phyloP scores from a whole-genome alignment of 208 protist genomes.

The Trypanosomatidae sp. region DNA sequence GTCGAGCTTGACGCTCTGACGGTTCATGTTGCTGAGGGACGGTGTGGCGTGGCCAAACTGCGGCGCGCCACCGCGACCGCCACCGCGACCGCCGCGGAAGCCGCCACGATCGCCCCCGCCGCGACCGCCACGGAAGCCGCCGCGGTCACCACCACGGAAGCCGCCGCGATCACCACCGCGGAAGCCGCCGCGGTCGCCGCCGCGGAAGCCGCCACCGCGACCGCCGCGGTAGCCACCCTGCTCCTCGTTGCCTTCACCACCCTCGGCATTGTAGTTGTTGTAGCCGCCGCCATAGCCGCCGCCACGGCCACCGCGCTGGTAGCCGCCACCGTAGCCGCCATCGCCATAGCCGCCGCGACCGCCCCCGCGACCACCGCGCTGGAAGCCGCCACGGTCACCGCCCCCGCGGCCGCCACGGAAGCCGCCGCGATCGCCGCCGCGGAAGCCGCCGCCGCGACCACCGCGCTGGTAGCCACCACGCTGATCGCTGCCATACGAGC shows the following conservation, averaged over 20 bases:
- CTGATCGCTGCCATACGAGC: slow-evolving; percentile 5
- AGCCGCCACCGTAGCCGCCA: neutral
- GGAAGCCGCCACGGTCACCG: slow-evolving; percentile 1
- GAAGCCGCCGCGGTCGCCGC: slow-evolving; percentile 21
- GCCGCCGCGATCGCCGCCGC: slow-evolving; percentile 3
- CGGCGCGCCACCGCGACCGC: slow-evolving; percentile 26
- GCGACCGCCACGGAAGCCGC: slow-evolving; percentile 21
- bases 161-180: slow-evolving; percentile 23
- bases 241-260: slow-evolving; percentile 26
- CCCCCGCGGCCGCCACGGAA: slow-evolving; percentile 17
- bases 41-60: slow-evolving; percentile 41
- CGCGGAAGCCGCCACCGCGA: slow-evolving; percentile 23
- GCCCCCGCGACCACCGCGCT: slow-evolving; percentile 6
- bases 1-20: slow-evolving; percentile 51
- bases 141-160: slow-evolving; percentile 23
- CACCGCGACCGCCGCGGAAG: slow-evolving; percentile 33
- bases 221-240: slow-evolving; percentile 7
- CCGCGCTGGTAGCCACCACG: slow-evolving; percentile 3
- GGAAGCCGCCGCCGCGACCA: slow-evolving; percentile 5
- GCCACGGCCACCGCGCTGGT: slow-evolving; percentile 6
- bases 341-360: slow-evolving; percentile 3
- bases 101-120: slow-evolving; percentile 24
- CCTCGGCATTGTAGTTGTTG: too few relatives aligned
- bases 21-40: slow-evolving; percentile 23
- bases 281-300: slow-evolving; percentile 7